These are phyloP conservation scores for Cryptococcus sp. DNA, from an alignment of 1,284 basidiomycete genomes.

Conservation along the genomic window DNA sequence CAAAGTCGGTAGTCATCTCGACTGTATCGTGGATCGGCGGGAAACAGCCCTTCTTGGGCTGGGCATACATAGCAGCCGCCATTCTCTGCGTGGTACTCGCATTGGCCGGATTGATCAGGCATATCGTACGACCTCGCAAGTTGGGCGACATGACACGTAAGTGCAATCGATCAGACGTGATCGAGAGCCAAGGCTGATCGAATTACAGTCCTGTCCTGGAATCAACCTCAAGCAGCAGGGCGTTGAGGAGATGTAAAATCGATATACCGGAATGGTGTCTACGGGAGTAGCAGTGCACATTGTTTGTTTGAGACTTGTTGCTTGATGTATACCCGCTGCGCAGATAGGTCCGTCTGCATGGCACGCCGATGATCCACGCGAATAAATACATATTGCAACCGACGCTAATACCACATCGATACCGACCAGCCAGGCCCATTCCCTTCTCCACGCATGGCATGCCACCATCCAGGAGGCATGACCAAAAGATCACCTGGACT, in stretches of 20 bases:
- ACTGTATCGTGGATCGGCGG: conserved; percentile 98
- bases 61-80: conserved; percentile 91
- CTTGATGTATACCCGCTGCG: too few species aligned
- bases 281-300: not conserved
- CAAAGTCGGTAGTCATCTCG: conserved; percentile 94
- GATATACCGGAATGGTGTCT: not conserved
- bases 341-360: too few species aligned
- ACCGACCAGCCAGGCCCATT: conserved; percentile 48
- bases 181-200: too few species aligned
- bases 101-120: conserved; percentile 82
- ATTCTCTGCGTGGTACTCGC: conserved; percentile 85
- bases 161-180: conserved; percentile 5
- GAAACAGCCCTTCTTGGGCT: conserved; percentile 88
- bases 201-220: conserved; percentile 74
- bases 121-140: conserved; percentile 88
- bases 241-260: conserved; percentile 1
- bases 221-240: conserved; percentile 55
- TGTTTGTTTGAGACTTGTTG: too few species aligned
- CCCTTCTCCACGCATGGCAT: conserved; percentile 78
- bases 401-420: conserved; percentile 51
- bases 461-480: conserved; percentile 91
- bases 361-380: too few species aligned
- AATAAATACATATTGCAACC: too few species aligned
- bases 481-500: conserved; percentile 80
- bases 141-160: conserved; percentile 54